Evolutionary conservation across 208 protist species (phyloP).

Genomic region (Wallacemonas sp.): DNA sequence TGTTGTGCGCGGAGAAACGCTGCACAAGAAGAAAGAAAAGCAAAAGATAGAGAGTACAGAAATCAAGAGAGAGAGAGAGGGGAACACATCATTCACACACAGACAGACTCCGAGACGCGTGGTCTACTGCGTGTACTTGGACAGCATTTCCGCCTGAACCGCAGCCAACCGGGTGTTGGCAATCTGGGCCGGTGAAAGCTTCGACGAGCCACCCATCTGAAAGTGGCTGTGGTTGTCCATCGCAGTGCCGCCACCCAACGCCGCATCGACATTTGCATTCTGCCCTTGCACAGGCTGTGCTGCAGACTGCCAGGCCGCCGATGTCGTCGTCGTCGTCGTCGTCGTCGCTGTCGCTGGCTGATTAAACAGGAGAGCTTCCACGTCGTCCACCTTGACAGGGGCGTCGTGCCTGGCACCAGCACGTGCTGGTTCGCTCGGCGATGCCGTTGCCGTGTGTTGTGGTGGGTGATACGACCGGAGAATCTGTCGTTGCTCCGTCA

Average conservation of each 20-base stretch:
- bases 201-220: conserved; percentile 7
- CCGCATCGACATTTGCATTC: no score
- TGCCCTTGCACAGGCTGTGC: no score
- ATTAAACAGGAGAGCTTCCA: no score
- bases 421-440: no score
- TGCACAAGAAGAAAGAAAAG: conserved; percentile 19
- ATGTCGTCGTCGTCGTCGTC: no score
- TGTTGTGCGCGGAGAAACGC: background rate
- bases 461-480: no score
- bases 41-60: background rate
- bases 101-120: background rate
- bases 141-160: conserved; percentile 23
- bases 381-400: no score
- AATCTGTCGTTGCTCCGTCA: conserved; percentile 7
- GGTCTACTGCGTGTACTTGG: background rate
- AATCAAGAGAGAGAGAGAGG: conserved; percentile 6
- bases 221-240: conserved; percentile 8
- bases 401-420: no score
- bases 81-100: conserved; percentile 6
- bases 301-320: no score
- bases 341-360: no score
- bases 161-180: conserved; percentile 14
- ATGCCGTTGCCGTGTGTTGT: no score
- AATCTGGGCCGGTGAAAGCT: background rate
- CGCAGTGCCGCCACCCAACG: background rate